Base-by-base conservation (phyloP, 495 filamentous ascomycete species). In the Penicillium diatomitis region DNA sequence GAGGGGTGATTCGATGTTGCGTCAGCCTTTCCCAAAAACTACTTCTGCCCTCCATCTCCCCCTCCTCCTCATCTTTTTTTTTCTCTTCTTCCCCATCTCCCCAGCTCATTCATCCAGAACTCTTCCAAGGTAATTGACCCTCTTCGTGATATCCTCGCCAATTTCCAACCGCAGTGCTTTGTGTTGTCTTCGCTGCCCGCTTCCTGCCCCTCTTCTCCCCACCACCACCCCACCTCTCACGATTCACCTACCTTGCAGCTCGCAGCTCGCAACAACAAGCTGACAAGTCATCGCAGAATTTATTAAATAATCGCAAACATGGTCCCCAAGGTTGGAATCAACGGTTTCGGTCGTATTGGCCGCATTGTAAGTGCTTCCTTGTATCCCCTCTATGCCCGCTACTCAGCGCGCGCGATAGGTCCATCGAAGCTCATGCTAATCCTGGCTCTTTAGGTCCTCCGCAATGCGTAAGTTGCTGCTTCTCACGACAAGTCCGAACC, bases 271-370 rank as follows among this genome's bases (percentile, higher is more conserved):
- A 20, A 20, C 20, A 20, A 20, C 20, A 53, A 47, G 48, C 38
- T 56, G 49, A 46, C 34, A 46, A 37, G 12, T 41, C 46, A 35
- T 46, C 43, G 6, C 41, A 33, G n/a, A 6, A 49, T 35, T 48
- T 45, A 44, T 39, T 51, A 39, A 47, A 52, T 44, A 51, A 56
- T 50, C 53, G 54, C 57, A 57, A 73, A 61, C 56, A 73, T 73
- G 70, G 69, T 67, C 47, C 62, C 69, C 54, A 64, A 72, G 69
- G 88, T 94, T 62, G 90, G 90, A 62, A 96, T 95, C 82, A 98
- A 96, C 83, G 92, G 92, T 70, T 98, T 98, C 78, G 92, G 92
- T 78, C 91, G 92, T 73, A 98, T 98, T 72, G 92, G 92, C 56
- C 85, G 92, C 70, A 96, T 98, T 70, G 94, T 90, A 64, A 71